A percentile compares a stretch with the other conserved stretches of the same genome.
Evolutionary conservation across 768 basidiomycete genomes (phyloP).

Genomic region (Termitomyces sp.): DNA sequence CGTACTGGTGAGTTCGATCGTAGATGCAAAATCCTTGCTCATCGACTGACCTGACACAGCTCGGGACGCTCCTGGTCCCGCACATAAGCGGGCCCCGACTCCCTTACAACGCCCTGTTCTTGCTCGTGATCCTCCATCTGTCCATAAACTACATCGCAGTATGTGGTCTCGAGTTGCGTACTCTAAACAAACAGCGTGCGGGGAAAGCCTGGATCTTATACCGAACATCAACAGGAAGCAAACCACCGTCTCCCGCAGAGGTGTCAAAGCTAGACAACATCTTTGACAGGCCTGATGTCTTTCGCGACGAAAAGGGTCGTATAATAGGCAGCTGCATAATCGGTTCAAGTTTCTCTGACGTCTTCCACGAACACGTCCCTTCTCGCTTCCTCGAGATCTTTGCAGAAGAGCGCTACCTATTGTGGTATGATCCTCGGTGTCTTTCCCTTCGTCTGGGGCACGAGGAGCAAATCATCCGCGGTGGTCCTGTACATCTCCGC

Average conservation of each 20-base stretch:
- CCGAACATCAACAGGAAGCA: constrained; percentile 14
- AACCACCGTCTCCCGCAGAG: constrained; percentile 25
- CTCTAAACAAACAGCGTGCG: constrained; percentile 56
- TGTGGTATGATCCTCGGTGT: constrained; percentile 41
- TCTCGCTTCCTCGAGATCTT: constrained; percentile 32
- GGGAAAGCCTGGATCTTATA: constrained; percentile 46
- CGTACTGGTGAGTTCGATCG: constrained; percentile 47
- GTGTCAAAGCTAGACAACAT: constrained; percentile 40
- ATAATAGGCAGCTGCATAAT: constrained; percentile 42
- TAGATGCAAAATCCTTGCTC: not conserved
- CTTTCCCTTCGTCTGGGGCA: constrained; percentile 11
- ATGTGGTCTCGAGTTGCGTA: constrained; percentile 47
- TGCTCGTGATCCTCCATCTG: constrained; percentile 50
- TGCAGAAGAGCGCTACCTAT: constrained; percentile 39
- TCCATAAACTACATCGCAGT: constrained; percentile 56
- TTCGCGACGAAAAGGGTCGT: constrained; percentile 31
- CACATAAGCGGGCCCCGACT: constrained; percentile 39
- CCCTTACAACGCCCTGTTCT: constrained; percentile 46
- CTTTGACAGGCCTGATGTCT: constrained; percentile 30
- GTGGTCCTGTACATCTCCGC: constrained; percentile 25
- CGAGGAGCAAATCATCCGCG: constrained; percentile 8
- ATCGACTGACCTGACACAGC: constrained; percentile 28
- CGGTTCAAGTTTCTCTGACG: constrained; percentile 38
- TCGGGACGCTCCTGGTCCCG: constrained; percentile 54
- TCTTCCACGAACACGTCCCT: constrained; percentile 22